Percentiles rank a stretch among this genome's conserved stretches.
Conservation (phyloP, 2,329 filamentous ascomycete genomes). For the Myriangium duriaei region DNA sequence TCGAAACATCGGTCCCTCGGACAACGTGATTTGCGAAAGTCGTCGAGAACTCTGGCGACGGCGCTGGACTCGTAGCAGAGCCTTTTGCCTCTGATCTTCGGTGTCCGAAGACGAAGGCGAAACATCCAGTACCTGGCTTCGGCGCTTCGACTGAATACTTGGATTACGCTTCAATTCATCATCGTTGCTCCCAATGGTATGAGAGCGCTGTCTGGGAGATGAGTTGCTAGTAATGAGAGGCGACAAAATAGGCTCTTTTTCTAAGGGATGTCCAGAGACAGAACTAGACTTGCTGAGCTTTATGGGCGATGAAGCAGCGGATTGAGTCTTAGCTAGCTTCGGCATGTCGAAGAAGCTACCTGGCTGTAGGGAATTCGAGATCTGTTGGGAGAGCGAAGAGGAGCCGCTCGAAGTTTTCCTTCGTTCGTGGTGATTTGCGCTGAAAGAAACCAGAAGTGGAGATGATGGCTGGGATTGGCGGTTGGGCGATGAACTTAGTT, state of each 20-base stretch:
- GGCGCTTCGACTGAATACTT: slow-evolving; percentile 50
- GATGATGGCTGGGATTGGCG: slow-evolving; percentile 74
- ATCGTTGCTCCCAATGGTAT: slow-evolving; percentile 90
- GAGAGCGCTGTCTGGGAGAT: slow-evolving; percentile 63
- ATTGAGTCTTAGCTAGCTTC: slow-evolving; percentile 41
- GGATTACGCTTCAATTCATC: slow-evolving; percentile 57
- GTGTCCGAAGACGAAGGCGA: slow-evolving; percentile 97
- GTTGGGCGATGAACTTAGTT: slow-evolving; percentile 75
- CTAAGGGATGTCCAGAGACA: slow-evolving; percentile 37
- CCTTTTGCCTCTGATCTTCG: slow-evolving; percentile 84
- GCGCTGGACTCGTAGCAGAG: slow-evolving; percentile 79
- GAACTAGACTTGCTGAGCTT: slow-evolving; percentile 35
- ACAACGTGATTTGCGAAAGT: slow-evolving; percentile 78
- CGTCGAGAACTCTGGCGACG: slow-evolving; percentile 91
- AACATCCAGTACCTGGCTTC: slow-evolving; percentile 90
- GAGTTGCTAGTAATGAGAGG: slow-evolving; percentile 22
- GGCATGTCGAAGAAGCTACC: slow-evolving; percentile 60
- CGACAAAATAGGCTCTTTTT: slow-evolving; percentile 21
- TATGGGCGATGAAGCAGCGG: slow-evolving; percentile 43
- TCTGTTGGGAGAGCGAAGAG: slow-evolving; percentile 71
- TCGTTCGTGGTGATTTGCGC: slow-evolving; percentile 69
- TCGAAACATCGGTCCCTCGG: slow-evolving; percentile 74
- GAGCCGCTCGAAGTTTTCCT: slow-evolving; percentile 88
- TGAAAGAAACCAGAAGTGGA: slow-evolving; percentile 91
- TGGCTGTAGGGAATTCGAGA: slow-evolving; percentile 50